Evolutionary conservation across 2,329 filamentous ascomycete genomes (phyloP).

Genomic region (Diaporthe sp.): DNA sequence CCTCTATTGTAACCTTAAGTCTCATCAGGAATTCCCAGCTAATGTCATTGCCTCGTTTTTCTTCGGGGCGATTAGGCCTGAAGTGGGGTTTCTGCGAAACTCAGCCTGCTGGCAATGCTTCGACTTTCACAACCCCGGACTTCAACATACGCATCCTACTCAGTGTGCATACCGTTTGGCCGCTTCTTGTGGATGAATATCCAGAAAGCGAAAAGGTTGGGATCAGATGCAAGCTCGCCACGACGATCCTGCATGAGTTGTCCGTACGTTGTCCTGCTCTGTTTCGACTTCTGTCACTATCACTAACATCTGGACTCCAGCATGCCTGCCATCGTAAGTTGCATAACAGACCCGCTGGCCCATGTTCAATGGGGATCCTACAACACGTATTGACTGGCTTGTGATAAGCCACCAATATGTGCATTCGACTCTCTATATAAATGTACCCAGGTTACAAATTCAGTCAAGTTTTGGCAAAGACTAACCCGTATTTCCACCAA

Average conservation of each 20-base stretch:
- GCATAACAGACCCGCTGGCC: neutral
- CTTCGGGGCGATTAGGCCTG: neutral
- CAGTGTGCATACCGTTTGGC: neutral
- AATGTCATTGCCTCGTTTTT: neutral
- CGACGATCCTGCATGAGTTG: slow-evolving; percentile 2
- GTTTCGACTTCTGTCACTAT: neutral
- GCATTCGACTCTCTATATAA: neutral
- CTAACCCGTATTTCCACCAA: neutral
- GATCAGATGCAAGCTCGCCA: neutral
- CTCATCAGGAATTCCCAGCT: neutral
- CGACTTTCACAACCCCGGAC: neutral
- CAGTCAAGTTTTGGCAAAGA: neutral
- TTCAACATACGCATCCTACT: neutral
- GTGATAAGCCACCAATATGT: neutral
- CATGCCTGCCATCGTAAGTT: neutral
- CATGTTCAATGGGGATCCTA: too few species aligned
- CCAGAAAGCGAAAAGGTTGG: neutral
- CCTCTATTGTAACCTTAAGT: neutral
- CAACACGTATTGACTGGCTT: neutral
- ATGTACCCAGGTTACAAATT: neutral
- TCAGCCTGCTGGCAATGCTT: neutral
- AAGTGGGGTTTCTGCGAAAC: neutral
- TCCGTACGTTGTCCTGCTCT: neutral
- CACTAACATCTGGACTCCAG: neutral
- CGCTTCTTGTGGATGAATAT: neutral